These are phyloP conservation scores for Paraphoma sp. DNA, from an alignment of 2,329 filamentous ascomycete genomes.

Conservation along the genomic window DNA sequence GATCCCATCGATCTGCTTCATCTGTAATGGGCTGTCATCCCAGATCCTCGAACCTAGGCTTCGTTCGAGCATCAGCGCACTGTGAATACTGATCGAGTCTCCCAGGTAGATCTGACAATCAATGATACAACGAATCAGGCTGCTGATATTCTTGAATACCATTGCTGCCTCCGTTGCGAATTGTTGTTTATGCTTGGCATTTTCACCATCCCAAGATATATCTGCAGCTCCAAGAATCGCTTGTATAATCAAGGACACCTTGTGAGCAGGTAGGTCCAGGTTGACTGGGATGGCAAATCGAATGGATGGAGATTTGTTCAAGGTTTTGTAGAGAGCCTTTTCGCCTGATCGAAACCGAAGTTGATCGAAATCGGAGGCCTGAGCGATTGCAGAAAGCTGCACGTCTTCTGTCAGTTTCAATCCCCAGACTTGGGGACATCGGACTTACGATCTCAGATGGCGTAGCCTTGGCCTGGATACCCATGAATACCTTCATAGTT, in stretches of 20 bases:
- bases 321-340: slow-evolving; percentile 70
- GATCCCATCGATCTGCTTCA: slow-evolving; percentile 82
- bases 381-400: slow-evolving; percentile 70
- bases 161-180: slow-evolving; percentile 66
- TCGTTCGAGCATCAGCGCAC: slow-evolving; percentile 77
- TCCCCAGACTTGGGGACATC: neutral
- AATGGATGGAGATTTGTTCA: slow-evolving; percentile 74
- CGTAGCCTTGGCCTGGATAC: slow-evolving; percentile 65
- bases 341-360: slow-evolving; percentile 75
- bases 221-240: slow-evolving; percentile 73
- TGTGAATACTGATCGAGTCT: slow-evolving; percentile 72
- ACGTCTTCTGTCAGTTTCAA: slow-evolving; percentile 7
- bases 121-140: slow-evolving; percentile 76
- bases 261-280: slow-evolving; percentile 71
- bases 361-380: slow-evolving; percentile 75
- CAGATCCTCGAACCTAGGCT: slow-evolving; percentile 77
- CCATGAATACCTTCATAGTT: slow-evolving; percentile 76
- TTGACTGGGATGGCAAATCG: slow-evolving; percentile 74
- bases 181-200: slow-evolving; percentile 61
- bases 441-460: slow-evolving; percentile 71
- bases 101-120: slow-evolving; percentile 70
- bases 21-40: slow-evolving; percentile 81
- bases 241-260: slow-evolving; percentile 80
- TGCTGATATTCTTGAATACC: slow-evolving; percentile 72
- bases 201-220: slow-evolving; percentile 59